These are phyloP conservation scores for Thalassiosira tumida DNA, from an alignment of 352 stramenopile genomes.

Conservation along the genomic window DNA sequence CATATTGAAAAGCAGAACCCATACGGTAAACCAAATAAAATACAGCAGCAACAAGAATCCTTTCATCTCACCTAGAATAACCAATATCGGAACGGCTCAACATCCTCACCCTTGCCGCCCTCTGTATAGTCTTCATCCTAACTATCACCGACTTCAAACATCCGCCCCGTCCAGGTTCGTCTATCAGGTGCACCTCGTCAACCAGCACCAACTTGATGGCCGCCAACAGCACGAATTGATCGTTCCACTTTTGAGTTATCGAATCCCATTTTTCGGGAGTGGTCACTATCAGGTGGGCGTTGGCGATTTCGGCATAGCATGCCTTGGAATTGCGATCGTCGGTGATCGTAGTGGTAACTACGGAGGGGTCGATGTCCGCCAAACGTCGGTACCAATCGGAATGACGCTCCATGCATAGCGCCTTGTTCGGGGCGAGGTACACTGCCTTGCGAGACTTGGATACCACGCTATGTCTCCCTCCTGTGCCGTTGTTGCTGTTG, in stretches of 20 bases:
- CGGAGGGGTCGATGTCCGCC: constrained; percentile 91
- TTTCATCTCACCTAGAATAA: no score
- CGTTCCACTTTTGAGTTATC: constrained; percentile 94
- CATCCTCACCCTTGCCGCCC: constrained; percentile 66
- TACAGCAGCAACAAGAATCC: no score
- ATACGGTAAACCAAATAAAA: no score
- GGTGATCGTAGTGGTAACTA: constrained; percentile 96
- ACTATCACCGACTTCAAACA: constrained; percentile 98
- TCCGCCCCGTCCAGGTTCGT: constrained; percentile 94
- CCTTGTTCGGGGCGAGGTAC: constrained; percentile 98
- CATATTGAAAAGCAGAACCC: no score
- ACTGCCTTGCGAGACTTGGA: constrained; percentile 92
- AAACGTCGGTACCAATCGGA: constrained; percentile 96
- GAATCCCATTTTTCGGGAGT: constrained; percentile 99
- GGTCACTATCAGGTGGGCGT: constrained; percentile 95
- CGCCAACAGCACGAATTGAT: constrained; percentile 88
- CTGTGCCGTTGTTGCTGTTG: constrained; percentile 15
- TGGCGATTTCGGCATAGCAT: constrained; percentile 93
- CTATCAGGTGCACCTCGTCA: constrained; percentile 98
- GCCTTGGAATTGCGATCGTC: constrained; percentile 94
- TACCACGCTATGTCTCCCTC: constrained; percentile 5
- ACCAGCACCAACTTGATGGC: constrained; percentile 94
- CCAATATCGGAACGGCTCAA: no score
- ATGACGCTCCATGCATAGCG: constrained; percentile 95
- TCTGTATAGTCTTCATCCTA: constrained; percentile 89